A percentile compares a stretch with the other conserved stretches of the same genome.
Evolutionary conservation across 176 grass and related monocot species (phyloP).

Genomic region (Aegilops speltoides): DNA sequence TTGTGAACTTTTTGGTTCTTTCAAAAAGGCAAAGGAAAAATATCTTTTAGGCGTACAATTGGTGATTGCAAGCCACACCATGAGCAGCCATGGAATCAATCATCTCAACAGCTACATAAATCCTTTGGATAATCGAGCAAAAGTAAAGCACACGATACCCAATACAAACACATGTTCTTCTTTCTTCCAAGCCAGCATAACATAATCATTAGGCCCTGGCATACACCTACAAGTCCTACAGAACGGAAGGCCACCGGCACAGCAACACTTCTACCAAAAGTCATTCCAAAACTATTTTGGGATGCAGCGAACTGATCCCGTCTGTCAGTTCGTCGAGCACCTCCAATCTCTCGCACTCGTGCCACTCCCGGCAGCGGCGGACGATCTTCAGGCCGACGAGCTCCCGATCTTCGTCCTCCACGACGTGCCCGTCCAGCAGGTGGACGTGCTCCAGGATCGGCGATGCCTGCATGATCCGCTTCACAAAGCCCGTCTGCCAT

Average conservation of each 20-base stretch:
- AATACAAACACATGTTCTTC: neutral
- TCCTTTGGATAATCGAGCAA: neutral
- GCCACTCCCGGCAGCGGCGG: neutral
- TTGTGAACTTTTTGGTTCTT: neutral
- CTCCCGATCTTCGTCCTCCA: neutral
- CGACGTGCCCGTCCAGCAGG: conserved; percentile 22
- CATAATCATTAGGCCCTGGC: neutral
- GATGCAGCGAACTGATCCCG: neutral
- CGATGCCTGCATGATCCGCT: neutral
- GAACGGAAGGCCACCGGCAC: neutral
- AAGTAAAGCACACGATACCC: conserved; percentile 8
- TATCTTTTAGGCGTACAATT: neutral
- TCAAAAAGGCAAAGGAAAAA: neutral
- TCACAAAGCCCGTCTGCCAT: conserved; percentile 15
- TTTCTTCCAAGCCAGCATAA: neutral
- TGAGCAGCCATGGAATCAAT: neutral
- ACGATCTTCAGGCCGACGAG: neutral
- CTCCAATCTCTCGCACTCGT: conserved; percentile 11
- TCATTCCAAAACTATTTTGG: conserved; percentile 15
- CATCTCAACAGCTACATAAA: neutral
- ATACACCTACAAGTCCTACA: neutral
- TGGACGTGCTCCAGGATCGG: neutral
- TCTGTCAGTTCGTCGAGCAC: neutral
- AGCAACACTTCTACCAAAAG: neutral
- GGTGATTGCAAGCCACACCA: neutral